Evolutionary conservation across 2,329 filamentous ascomycete genomes (phyloP).

Genomic region (Alternaria dauci): DNA sequence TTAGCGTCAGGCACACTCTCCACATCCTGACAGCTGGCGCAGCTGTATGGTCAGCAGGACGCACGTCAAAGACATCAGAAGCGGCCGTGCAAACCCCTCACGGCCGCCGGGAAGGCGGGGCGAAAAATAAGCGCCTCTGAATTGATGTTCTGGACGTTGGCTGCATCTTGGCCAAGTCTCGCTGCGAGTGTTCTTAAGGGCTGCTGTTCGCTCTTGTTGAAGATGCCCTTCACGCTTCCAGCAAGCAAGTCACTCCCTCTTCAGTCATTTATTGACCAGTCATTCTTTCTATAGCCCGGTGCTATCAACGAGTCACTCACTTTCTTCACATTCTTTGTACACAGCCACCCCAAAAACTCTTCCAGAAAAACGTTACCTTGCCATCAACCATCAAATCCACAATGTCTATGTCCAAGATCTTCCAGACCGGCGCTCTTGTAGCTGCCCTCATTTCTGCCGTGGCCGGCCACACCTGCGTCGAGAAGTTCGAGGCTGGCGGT

Average conservation of each 20-base stretch:
- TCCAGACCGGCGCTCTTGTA: slow-evolving; percentile 38
- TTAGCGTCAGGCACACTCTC: slow-evolving; percentile 27
- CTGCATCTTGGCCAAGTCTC: slow-evolving; percentile 2
- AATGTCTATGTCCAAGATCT: slow-evolving; percentile 38
- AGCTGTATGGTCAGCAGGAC: slow-evolving; percentile 3
- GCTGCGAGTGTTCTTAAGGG: slow-evolving; percentile 26
- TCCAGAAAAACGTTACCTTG: not conserved
- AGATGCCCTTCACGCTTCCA: slow-evolving; percentile 19
- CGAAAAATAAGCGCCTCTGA: slow-evolving; percentile 14
- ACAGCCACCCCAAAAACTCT: slow-evolving; percentile 12
- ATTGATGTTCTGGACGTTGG: slow-evolving; percentile 13
- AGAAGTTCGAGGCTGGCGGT: slow-evolving; percentile 37
- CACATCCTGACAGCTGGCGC: slow-evolving; percentile 15
- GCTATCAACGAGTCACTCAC: slow-evolving; percentile 31
- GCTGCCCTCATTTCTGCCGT: slow-evolving; percentile 38
- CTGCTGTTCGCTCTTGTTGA: slow-evolving; percentile 9
- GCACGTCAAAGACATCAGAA: slow-evolving; percentile 17
- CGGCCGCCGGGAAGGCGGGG: slow-evolving; percentile 20
- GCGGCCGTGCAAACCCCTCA: slow-evolving; percentile 14
- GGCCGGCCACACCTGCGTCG: slow-evolving; percentile 39
- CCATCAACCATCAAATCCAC: not conserved
- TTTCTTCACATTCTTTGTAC: slow-evolving; percentile 20
- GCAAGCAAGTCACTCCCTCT: slow-evolving; percentile 33
- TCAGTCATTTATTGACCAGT: slow-evolving; percentile 36
- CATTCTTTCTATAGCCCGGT: slow-evolving; percentile 42